Evolutionary conservation across 1,284 basidiomycete genomes (phyloP), one percentile per base, ranked within the genome.

Genomic region (Dichomitus squalens): DNA sequence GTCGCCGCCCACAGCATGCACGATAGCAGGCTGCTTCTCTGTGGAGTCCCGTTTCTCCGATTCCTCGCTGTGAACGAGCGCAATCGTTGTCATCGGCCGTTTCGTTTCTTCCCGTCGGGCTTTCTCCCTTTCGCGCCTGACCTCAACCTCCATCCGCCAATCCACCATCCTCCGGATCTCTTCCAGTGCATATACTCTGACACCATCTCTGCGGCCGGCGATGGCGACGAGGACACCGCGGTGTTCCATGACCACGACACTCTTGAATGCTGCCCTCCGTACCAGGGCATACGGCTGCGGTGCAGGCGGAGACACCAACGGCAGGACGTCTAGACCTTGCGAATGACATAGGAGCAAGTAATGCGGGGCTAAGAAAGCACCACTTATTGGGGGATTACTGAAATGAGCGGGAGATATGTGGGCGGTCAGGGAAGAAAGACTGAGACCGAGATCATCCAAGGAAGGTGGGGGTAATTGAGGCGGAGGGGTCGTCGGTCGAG

Each of bases 181-280:
- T 59, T 93, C 90, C 18, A 93, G 75, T 12, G 91, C 90, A 70
- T 93, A 93, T 23, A 93, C 91, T 39, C 90, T 81, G 38, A 93
- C 90, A 2, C 91, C 90, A 63, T 93, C 90, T 64, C 90, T 76
- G 59, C 90, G 76, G 14, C 90, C 90, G 12, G 91, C 91, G 61
- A 93, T 92, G 16, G 91, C 90, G 12, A 93, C 90, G 20, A 93
- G 75, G 2, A 93, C 90, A 8, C 90, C 90, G 33, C 91, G 85
- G 66, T 93, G 89, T 66, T 93, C 91, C 90, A 93, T 93, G 16
- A 93, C 86, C 0, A 93, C 88, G n/a, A 93, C 86, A 57, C 82
- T 85, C 69, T 92, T 92, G 73, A 93, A 93, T 40, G 81, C 79
- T 41, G 92, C 89, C 52, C 90, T 80, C 27, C 90, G 83, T 20